Conservation (phyloP, 169 alveolate species). For the Eimeria zaria region DNA sequence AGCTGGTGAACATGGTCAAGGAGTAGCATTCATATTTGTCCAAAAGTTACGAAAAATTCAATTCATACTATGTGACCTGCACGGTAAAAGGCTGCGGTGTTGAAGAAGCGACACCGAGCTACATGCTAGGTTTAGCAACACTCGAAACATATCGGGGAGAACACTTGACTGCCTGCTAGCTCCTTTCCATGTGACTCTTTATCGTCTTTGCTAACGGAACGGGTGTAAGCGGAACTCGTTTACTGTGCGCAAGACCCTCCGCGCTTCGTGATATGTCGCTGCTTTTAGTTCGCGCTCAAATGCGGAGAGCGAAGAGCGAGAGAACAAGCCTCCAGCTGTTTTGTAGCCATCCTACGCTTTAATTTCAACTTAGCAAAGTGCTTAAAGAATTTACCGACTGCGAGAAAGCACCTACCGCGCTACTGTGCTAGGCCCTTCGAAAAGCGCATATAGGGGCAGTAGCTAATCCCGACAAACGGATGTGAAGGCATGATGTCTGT, state of each 20-base stretch:
- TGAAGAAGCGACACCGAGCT: not conserved
- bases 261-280: not conserved
- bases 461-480: not conserved
- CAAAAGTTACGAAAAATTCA: not conserved
- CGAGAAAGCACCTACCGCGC: not conserved
- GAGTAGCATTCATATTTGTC: not conserved
- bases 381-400: not conserved
- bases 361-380: not conserved
- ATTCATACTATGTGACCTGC: not conserved
- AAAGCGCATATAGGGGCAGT: not conserved
- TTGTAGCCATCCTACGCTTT: not conserved
- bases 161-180: not conserved
- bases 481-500: not conserved
- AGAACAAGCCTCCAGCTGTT: not conserved
- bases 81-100: not conserved
- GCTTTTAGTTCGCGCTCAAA: not conserved
- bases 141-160: not conserved
- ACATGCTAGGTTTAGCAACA: not conserved
- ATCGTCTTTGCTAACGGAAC: not conserved
- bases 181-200: not conserved
- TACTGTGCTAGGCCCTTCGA: not conserved
- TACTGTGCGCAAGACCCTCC: not conserved
- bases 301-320: not conserved
- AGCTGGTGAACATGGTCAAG: conserved; percentile 71
- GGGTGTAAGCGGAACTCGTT: not conserved